These are phyloP conservation scores for Aureoboletus auriporus DNA, from an alignment of 768 basidiomycete genomes.

Conservation along the genomic window DNA sequence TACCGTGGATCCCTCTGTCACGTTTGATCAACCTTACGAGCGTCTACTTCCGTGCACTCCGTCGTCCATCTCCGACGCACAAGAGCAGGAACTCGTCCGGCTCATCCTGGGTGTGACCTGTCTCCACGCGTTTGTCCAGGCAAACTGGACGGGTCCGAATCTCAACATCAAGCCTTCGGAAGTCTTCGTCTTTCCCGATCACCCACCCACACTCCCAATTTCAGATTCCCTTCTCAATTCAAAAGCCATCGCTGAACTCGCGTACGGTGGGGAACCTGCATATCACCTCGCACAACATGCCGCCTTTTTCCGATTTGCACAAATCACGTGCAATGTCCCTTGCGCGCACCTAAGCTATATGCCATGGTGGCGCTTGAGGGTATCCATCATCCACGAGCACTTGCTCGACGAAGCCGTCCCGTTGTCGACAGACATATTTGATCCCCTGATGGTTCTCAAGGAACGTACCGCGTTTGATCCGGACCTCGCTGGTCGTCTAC, in stretches of 20 bases:
- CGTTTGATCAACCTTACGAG: slow-evolving; percentile 39
- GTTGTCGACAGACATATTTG: slow-evolving; percentile 40
- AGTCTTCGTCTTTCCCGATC: slow-evolving; percentile 34
- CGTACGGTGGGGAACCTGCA: slow-evolving; percentile 87
- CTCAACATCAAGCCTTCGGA: slow-evolving; percentile 52
- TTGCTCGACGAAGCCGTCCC: slow-evolving; percentile 78
- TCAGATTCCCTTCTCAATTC: slow-evolving; percentile 54
- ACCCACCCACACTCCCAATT: slow-evolving; percentile 11
- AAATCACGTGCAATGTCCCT: slow-evolving; percentile 57
- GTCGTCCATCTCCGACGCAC: slow-evolving; percentile 27
- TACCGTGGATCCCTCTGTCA: slow-evolving; percentile 21
- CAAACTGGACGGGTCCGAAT: slow-evolving; percentile 95
- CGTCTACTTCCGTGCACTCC: slow-evolving; percentile 31
- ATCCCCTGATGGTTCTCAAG: slow-evolving; percentile 40
- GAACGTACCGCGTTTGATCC: slow-evolving; percentile 44
- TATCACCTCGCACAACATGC: slow-evolving; percentile 82
- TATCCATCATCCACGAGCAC: slow-evolving; percentile 67
- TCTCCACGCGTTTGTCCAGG: slow-evolving; percentile 87
- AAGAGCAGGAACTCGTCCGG: slow-evolving; percentile 50
- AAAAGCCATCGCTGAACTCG: slow-evolving; percentile 70
- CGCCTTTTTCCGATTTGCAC: slow-evolving; percentile 70
- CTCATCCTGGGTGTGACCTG: slow-evolving; percentile 73
- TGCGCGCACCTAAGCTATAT: slow-evolving; percentile 47
- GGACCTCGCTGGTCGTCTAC: slow-evolving; percentile 63
- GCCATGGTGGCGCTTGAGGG: slow-evolving; percentile 85